These are phyloP conservation scores for Mrakiaceae sp. DNA, from an alignment of 1,284 basidiomycete genomes.

Conservation along the genomic window DNA sequence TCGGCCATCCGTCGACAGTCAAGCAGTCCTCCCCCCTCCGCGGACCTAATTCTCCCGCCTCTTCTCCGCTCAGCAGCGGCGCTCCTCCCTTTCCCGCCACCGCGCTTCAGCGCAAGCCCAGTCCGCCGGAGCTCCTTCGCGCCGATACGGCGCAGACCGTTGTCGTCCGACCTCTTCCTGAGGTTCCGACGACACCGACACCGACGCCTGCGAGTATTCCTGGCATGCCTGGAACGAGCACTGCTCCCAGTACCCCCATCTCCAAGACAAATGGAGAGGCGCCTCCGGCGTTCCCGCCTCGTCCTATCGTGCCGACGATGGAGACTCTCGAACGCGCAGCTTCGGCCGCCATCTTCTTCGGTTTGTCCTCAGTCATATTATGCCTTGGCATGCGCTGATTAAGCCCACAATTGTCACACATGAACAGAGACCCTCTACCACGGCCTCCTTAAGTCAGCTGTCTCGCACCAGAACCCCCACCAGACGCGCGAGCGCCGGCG, in stretches of 20 bases:
- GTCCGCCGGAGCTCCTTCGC: constrained; percentile 10
- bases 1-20: not conserved
- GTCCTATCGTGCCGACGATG: constrained; percentile 64
- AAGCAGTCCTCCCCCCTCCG: not conserved
- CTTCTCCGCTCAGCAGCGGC: not conserved
- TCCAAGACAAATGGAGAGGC: constrained; percentile 2
- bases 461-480: constrained; percentile 45
- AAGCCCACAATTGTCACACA: not conserved
- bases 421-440: constrained; percentile 76
- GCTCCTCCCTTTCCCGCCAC: not conserved
- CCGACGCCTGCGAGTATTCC: not conserved
- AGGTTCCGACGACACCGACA: not conserved
- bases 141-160: constrained; percentile 19
- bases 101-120: not conserved
- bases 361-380: not conserved
- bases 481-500: constrained; percentile 63
- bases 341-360: constrained; percentile 80
- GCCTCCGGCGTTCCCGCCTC: constrained; percentile 30
- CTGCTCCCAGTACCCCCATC: constrained; percentile 8
- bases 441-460: constrained; percentile 48
- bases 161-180: constrained; percentile 11
- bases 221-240: not conserved
- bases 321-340: constrained; percentile 87
- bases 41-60: not conserved
- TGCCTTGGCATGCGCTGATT: not conserved